These are phyloP conservation scores for Cylindrotheca fusiformis DNA, from an alignment of 108 stramenopile genomes.

Conservation along the genomic window DNA sequence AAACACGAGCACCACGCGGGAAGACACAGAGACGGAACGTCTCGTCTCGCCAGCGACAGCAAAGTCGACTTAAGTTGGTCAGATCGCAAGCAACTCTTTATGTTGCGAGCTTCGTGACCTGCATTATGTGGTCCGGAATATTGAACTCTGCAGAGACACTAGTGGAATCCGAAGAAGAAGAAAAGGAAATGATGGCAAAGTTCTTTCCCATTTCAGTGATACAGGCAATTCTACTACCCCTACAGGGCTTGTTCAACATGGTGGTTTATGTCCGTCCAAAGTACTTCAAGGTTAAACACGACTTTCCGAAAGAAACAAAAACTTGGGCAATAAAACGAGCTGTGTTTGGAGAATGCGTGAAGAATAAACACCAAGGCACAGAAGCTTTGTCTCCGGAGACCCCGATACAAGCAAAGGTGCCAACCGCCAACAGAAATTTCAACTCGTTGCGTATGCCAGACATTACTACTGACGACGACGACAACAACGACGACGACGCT, in stretches of 20 bases:
- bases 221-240: constrained; percentile 23
- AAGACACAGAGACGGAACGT: neutral
- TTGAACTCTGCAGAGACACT: neutral
- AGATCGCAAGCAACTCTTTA: constrained; percentile 24
- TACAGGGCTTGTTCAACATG: constrained; percentile 47
- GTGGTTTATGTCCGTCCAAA: constrained; percentile 40
- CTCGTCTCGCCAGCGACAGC: neutral
- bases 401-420: neutral
- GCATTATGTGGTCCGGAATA: constrained; percentile 17
- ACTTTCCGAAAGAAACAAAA: neutral
- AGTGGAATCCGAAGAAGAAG: neutral
- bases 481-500: neutral
- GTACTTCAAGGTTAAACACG: neutral
- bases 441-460: neutral
- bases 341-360: neutral
- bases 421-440: neutral
- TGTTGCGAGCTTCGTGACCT: constrained; percentile 14
- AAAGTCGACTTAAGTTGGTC: constrained; percentile 18
- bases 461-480: neutral
- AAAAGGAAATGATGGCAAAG: neutral
- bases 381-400: neutral
- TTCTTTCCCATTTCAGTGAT: constrained; percentile 13
- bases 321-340: neutral
- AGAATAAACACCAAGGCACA: neutral
- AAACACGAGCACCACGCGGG: neutral